phyloP scores from a whole-genome alignment of 176 grass and related monocot genomes.

The Bothriochloa decipiens region DNA sequence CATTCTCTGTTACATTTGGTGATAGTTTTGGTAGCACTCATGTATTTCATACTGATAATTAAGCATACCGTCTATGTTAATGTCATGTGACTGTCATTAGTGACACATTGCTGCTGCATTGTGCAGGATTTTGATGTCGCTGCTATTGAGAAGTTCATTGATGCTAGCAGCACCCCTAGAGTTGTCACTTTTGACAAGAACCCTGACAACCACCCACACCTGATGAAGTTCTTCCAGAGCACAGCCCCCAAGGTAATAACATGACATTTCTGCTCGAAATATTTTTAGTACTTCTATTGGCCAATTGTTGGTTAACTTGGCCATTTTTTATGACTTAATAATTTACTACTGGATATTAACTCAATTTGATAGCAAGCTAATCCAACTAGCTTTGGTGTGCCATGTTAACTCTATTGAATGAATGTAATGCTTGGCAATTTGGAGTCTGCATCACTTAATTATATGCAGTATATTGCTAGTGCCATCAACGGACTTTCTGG shows the following conservation, averaged over 20 bases:
- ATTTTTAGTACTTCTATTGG: background rate
- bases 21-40: background rate
- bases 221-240: slow-evolving; percentile 81
- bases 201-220: slow-evolving; percentile 77
- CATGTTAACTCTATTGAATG: background rate
- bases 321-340: background rate
- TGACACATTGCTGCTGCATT: slow-evolving; percentile 10
- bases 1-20: background rate
- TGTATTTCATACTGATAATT: background rate
- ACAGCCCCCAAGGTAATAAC: slow-evolving; percentile 62
- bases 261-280: background rate
- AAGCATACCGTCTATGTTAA: background rate
- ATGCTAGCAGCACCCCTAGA: slow-evolving; percentile 67
- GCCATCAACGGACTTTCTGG: background rate
- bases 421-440: background rate
- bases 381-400: background rate
- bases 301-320: background rate
- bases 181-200: slow-evolving; percentile 84
- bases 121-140: slow-evolving; percentile 80
- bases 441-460: background rate
- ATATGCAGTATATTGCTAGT: background rate
- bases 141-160: slow-evolving; percentile 79
- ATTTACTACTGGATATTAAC: background rate
- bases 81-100: background rate
- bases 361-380: background rate